Conservation (phyloP, 805 yeast genomes). For the Saccharomycopsis amapae region DNA sequence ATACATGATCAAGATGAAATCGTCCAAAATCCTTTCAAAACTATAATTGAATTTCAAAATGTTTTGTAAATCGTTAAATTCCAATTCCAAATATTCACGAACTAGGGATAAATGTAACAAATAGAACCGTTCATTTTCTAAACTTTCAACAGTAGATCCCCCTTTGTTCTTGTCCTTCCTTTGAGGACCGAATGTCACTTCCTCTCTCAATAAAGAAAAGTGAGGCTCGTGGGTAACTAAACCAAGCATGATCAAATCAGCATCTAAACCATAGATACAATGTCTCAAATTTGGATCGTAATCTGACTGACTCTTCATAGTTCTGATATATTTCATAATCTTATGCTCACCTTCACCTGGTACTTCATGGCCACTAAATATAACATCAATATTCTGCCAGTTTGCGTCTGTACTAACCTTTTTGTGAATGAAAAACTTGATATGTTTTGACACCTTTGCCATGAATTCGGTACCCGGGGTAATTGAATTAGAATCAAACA, state of each 20-base stretch:
- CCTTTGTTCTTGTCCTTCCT: slow-evolving; percentile 28
- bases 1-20: slow-evolving; percentile 83
- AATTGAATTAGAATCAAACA: slow-evolving; percentile 86
- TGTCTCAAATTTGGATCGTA: slow-evolving; percentile 81
- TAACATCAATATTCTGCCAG: slow-evolving; percentile 73
- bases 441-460: slow-evolving; percentile 76
- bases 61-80: slow-evolving; percentile 65
- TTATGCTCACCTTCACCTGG: slow-evolving; percentile 99
- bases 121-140: slow-evolving; percentile 75
- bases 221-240: slow-evolving; percentile 93
- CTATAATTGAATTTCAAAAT: slow-evolving; percentile 58
- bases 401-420: slow-evolving; percentile 79
- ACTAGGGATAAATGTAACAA: slow-evolving; percentile 79
- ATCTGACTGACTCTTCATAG: slow-evolving; percentile 62
- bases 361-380: slow-evolving; percentile 89
- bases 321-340: slow-evolving; percentile 86
- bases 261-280: slow-evolving; percentile 93
- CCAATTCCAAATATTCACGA: slow-evolving; percentile 85
- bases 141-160: slow-evolving; percentile 35
- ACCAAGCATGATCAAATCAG: slow-evolving; percentile 92
- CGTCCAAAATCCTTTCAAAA: slow-evolving; percentile 88
- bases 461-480: slow-evolving; percentile 97
- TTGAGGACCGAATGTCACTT: slow-evolving; percentile 74
- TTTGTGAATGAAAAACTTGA: slow-evolving; percentile 82
- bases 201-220: slow-evolving; percentile 89